Conservation (phyloP, 495 filamentous ascomycete genomes). For the Pseudotulostoma volvatum region DNA sequence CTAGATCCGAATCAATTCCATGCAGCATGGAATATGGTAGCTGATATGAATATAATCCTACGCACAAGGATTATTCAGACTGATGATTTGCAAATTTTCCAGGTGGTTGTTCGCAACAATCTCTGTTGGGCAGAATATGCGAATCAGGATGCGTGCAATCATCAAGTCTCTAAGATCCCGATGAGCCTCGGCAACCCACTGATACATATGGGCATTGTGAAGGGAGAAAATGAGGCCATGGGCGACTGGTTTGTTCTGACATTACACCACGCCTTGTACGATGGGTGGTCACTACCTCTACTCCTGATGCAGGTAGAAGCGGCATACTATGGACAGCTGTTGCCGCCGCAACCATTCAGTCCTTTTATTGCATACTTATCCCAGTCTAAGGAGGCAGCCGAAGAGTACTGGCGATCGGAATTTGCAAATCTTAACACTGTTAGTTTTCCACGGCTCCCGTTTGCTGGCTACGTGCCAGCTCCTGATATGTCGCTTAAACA, state of each 20-base stretch:
- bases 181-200: slow-evolving; percentile 30
- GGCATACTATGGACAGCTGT: not conserved
- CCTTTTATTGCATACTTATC: slow-evolving; percentile 14
- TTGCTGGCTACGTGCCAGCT: not conserved
- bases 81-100: slow-evolving; percentile 24
- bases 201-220: slow-evolving; percentile 23
- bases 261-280: slow-evolving; percentile 9
- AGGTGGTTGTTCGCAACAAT: slow-evolving; percentile 31
- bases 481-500: slow-evolving; percentile 11
- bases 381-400: slow-evolving; percentile 6
- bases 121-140: slow-evolving; percentile 14
- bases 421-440: slow-evolving; percentile 24
- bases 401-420: slow-evolving; percentile 16
- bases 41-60: slow-evolving; percentile 21
- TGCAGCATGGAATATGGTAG: slow-evolving; percentile 23
- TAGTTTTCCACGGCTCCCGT: slow-evolving; percentile 33
- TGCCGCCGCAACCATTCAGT: not conserved
- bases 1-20: slow-evolving; percentile 21
- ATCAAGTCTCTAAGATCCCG: not conserved
- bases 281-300: slow-evolving; percentile 8
- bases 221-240: not conserved
- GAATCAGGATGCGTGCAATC: not conserved
- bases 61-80: slow-evolving; percentile 25
- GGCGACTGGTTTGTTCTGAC: slow-evolving; percentile 4
- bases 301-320: slow-evolving; percentile 1